Evolutionary conservation across 768 basidiomycete species (phyloP), one percentile per base, ranked within the genome.

Genomic region (Lactifluus pinguis): DNA sequence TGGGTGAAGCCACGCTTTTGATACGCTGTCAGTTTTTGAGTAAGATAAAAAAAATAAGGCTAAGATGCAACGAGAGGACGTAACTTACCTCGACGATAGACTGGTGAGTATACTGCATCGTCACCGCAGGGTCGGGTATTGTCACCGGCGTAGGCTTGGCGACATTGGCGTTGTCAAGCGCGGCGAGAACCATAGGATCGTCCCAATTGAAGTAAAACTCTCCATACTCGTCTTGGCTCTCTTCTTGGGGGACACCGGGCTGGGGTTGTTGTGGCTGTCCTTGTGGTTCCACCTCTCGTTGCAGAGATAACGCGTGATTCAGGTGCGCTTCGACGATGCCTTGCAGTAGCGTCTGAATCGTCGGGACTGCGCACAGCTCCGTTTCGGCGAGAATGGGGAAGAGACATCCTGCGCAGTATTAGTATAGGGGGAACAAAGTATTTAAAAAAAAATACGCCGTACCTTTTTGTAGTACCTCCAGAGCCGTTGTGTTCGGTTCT

Each of bases 161-260:
- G 13, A 55, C 13, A 9, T 45, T 52, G 5, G 60, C 29, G 25
- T 30, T 52, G 50, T 61, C 42, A 3, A 61, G 44, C 17, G 83
- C 76, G 32, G 81, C 83, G 17, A 80, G 67, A 1, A 88, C 69
- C 15, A 76, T 78, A 21, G 83, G 84, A 66, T 90, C 87, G 55
- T 80, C 73, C 25, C 84, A 75, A 57, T 86, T 82, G 50, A 86
- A 72, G 61, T 83, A 80, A 44, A 85, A 68, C 48, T 75, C 74
- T 15, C 79, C 82, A 64, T 83, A 92, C 55, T 86, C 83, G 58
- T 92, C 89, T 68, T 94, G 89, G 64, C 86, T 91, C 62, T 92
- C 90, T 67, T 83, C 81, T 48, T 78, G 79, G 41, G 80, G 80
- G 17, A 68, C 69, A 4, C 21, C 21, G 8, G 58, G 63, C n/a